These are phyloP conservation scores for Sporobolomyces phaffii DNA, from an alignment of 768 basidiomycete species.

Conservation along the genomic window DNA sequence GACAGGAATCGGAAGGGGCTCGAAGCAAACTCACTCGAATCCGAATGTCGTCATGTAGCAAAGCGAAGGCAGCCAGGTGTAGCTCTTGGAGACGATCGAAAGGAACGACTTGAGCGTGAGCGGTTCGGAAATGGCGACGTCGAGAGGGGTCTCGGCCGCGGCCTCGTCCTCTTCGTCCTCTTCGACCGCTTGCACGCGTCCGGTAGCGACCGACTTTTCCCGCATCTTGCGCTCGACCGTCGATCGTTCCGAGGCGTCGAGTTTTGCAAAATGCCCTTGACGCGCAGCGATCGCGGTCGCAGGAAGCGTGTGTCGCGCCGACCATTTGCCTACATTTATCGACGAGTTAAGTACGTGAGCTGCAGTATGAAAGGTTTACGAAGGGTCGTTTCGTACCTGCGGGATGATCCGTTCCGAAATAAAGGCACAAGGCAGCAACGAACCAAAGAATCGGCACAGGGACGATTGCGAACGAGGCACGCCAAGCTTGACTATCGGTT, in stretches of 20 bases:
- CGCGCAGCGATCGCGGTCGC: constrained; percentile 43
- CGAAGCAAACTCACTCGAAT: no score
- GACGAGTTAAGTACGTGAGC: no score
- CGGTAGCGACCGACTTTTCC: constrained; percentile 35
- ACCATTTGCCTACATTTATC: constrained; percentile 55
- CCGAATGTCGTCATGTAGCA: constrained; percentile 53
- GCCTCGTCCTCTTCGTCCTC: constrained; percentile 33
- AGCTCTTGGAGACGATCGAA: constrained; percentile 48
- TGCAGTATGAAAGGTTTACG: no score
- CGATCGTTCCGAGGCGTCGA: constrained; percentile 39
- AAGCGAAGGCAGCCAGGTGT: constrained; percentile 57
- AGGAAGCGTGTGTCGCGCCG: constrained; percentile 50
- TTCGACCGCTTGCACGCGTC: constrained; percentile 30
- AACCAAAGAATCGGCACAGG: constrained; percentile 55
- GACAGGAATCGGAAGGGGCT: no score
- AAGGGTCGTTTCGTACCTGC: constrained; percentile 43
- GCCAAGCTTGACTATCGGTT: constrained; percentile 52
- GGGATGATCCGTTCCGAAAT: constrained; percentile 57
- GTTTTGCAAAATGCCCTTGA: constrained; percentile 40
- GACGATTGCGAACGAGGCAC: constrained; percentile 56
- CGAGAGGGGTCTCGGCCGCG: constrained; percentile 45
- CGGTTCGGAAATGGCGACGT: constrained; percentile 52
- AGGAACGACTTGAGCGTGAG: constrained; percentile 47
- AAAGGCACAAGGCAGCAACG: constrained; percentile 49
- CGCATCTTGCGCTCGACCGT: constrained; percentile 43